Percentiles rank a stretch among this genome's conserved stretches.
These are phyloP conservation scores for Loxodes magnus DNA, from an alignment of 73 alveolate genomes.

Conservation along the genomic window DNA sequence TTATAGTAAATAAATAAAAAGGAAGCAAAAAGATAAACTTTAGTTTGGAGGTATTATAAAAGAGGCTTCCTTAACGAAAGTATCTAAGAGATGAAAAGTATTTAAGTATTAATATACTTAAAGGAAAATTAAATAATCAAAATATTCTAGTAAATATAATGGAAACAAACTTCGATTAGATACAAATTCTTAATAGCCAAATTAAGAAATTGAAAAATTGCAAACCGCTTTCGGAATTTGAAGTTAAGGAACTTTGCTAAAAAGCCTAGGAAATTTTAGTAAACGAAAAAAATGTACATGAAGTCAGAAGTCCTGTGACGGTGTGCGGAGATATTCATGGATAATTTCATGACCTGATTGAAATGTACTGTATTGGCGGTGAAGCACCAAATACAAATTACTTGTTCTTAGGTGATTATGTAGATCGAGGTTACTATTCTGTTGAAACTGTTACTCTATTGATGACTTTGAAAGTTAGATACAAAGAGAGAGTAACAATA, in stretches of 20 bases:
- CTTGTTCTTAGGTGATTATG: slow-evolving; percentile 80
- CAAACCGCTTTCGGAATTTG: slow-evolving; percentile 53
- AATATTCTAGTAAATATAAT: too few relatives aligned
- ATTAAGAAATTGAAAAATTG: too few relatives aligned
- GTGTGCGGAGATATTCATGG: slow-evolving; percentile 97
- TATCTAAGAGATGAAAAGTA: too few relatives aligned
- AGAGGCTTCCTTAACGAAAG: too few relatives aligned
- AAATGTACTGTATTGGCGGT: slow-evolving; percentile 79
- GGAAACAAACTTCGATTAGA: too few relatives aligned
- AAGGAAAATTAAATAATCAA: too few relatives aligned
- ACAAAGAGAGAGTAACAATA: slow-evolving; percentile 66
- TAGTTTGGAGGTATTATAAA: too few relatives aligned
- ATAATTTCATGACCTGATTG: slow-evolving; percentile 85
- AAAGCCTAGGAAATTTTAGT: slow-evolving; percentile 76
- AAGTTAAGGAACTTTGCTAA: slow-evolving; percentile 66
- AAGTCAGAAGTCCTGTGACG: slow-evolving; percentile 72
- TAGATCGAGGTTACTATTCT: slow-evolving; percentile 81
- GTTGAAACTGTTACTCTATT: slow-evolving; percentile 73
- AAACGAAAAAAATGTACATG: slow-evolving; percentile 47
- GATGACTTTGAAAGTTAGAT: slow-evolving; percentile 68
- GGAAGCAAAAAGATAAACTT: too few relatives aligned
- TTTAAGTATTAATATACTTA: too few relatives aligned
- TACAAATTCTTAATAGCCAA: too few relatives aligned
- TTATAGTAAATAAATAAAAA: too few relatives aligned
- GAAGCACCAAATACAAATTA: slow-evolving; percentile 55